phyloP scores from a whole-genome alignment of 2,329 filamentous ascomycete genomes.

The Didymella exigua region DNA sequence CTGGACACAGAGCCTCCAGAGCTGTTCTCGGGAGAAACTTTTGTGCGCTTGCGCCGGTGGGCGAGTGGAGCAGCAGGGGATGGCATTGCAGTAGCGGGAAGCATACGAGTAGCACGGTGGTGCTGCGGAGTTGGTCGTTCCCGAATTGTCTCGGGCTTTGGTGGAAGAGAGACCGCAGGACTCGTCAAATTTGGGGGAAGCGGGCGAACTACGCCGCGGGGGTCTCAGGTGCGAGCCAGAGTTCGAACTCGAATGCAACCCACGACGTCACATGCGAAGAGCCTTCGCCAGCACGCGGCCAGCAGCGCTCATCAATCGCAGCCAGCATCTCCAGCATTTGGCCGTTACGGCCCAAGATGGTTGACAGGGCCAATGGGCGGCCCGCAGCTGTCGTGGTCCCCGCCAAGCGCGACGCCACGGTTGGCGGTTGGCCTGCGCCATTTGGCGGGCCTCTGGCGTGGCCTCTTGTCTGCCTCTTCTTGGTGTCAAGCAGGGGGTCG shows the following conservation, averaged over 20 bases:
- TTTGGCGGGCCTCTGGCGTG: slow-evolving; percentile 28
- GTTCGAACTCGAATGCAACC: slow-evolving; percentile 7
- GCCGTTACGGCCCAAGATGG: neutral
- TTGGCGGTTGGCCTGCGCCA: slow-evolving; percentile 11
- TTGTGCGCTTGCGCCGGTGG: slow-evolving; percentile 34
- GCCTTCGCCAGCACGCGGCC: neutral
- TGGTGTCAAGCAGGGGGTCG: slow-evolving; percentile 44
- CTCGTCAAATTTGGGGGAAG: slow-evolving; percentile 17
- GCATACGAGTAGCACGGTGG: slow-evolving; percentile 6
- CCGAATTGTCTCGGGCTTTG: slow-evolving; percentile 17
- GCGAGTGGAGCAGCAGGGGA: slow-evolving; percentile 13
- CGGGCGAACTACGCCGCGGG: slow-evolving; percentile 18
- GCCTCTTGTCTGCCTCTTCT: slow-evolving; percentile 28
- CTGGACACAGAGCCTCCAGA: slow-evolving; percentile 28
- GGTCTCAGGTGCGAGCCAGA: slow-evolving; percentile 18
- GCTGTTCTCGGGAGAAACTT: slow-evolving; percentile 28
- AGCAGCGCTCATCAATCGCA: neutral
- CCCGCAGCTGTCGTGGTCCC: slow-evolving; percentile 18
- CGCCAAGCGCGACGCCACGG: slow-evolving; percentile 23
- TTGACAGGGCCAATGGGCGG: slow-evolving; percentile 15
- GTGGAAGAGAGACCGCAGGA: slow-evolving; percentile 14
- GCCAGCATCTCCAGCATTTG: neutral
- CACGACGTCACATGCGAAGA: slow-evolving; percentile 8
- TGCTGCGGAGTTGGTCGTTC: slow-evolving; percentile 15
- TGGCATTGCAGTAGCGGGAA: slow-evolving; percentile 19